A percentile compares a stretch with the other conserved stretches of the same genome.
Conservation (phyloP, 257 asterid species). For the Solanum megistacrolobum region DNA sequence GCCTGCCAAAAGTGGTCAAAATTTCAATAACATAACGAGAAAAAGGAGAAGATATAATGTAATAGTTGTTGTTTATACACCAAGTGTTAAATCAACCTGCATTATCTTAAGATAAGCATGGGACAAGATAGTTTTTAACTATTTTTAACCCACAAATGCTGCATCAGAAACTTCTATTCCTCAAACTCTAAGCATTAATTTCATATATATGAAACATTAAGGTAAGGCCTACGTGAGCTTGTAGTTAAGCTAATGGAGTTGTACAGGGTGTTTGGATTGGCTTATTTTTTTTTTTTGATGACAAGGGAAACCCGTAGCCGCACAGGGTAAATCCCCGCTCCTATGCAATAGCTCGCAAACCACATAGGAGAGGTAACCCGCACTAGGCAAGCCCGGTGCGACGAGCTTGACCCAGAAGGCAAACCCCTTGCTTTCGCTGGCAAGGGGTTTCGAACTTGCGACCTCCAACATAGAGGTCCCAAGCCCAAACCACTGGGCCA, state of each 20-base stretch:
- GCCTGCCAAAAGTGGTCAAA: constrained; percentile 33
- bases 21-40: background rate
- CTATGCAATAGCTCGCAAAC: too few relatives aligned
- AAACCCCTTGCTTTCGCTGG: too few relatives aligned
- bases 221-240: background rate
- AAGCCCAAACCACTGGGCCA: too few relatives aligned
- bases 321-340: too few relatives aligned
- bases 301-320: too few relatives aligned
- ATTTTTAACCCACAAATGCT: background rate
- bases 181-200: background rate
- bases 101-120: background rate
- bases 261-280: background rate
- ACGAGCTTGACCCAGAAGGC: too few relatives aligned
- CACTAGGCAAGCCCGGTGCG: too few relatives aligned
- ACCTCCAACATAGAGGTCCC: too few relatives aligned
- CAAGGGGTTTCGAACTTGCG: too few relatives aligned
- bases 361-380: too few relatives aligned
- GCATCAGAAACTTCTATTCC: background rate
- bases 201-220: background rate
- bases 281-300: too few relatives aligned
- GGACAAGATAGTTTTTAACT: background rate
- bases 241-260: background rate
- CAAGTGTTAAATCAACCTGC: background rate
- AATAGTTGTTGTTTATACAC: background rate
- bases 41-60: background rate